A percentile compares a stretch with the other conserved stretches of the same genome.
Evolutionary conservation across 257 asterid species (phyloP).

Genomic region (Salvia splendens): DNA sequence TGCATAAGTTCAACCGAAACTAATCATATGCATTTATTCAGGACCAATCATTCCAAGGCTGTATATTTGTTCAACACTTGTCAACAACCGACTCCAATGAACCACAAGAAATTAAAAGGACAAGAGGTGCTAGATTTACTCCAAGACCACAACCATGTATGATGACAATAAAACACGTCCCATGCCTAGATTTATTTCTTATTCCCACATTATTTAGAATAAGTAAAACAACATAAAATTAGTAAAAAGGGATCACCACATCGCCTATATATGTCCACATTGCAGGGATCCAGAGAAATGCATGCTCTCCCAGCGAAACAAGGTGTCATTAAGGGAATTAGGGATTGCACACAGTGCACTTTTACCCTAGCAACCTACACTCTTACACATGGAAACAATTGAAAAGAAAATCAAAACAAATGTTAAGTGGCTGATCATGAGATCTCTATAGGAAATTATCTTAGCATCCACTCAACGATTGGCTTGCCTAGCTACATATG

Average conservation of each 20-base stretch:
- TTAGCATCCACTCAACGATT: background rate
- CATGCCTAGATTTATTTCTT: background rate
- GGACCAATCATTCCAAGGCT: background rate
- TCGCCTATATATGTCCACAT: constrained; percentile 3
- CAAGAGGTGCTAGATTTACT: background rate
- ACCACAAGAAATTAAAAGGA: background rate
- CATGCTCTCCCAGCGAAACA: constrained; percentile 19
- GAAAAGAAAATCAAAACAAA: background rate
- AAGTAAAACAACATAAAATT: constrained; percentile 1
- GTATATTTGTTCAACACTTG: constrained; percentile 5
- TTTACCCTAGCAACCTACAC: constrained; percentile 5
- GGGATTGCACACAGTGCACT: constrained; percentile 9
- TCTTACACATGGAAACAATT: no score
- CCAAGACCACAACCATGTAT: constrained; percentile 1
- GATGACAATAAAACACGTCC: background rate
- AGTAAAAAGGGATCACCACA: background rate
- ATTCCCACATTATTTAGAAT: background rate
- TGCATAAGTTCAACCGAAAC: background rate
- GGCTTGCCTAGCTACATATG: constrained; percentile 2
- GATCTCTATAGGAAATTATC: background rate
- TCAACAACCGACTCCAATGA: constrained; percentile 9
- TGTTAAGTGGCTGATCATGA: background rate
- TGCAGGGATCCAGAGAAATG: background rate
- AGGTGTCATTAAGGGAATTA: background rate
- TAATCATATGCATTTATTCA: background rate